Percentiles rank a stretch among this genome's conserved stretches.
phyloP scores from a whole-genome alignment of 345 rosid genomes.

The Gossypium arboreum region DNA sequence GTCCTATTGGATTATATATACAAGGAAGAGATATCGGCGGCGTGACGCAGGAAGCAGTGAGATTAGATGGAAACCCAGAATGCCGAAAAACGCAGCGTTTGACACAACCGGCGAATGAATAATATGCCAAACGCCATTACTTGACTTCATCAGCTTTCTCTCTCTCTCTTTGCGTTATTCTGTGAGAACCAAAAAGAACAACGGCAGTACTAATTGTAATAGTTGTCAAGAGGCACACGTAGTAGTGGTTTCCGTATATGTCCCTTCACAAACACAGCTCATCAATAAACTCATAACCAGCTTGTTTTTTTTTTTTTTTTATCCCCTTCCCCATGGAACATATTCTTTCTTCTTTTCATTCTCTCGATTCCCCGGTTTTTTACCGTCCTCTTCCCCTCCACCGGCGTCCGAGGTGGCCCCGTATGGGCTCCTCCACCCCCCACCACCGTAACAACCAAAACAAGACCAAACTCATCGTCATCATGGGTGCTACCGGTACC shows the following conservation, averaged over 20 bases:
- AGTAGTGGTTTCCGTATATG: background rate
- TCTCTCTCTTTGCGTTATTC: background rate
- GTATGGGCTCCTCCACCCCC: constrained; percentile 19
- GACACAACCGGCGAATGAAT: background rate
- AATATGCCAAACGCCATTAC: constrained; percentile 10
- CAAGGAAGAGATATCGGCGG: background rate
- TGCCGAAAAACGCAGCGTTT: background rate
- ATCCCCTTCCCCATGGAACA: background rate
- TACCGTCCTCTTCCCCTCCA: background rate
- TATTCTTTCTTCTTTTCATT: constrained; percentile 6
- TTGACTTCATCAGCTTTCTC: background rate
- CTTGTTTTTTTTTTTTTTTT: constrained; percentile 1
- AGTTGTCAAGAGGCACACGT: background rate
- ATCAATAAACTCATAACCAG: constrained; percentile 12
- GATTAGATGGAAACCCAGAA: background rate
- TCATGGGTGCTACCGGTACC: constrained; percentile 87
- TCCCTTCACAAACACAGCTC: constrained; percentile 14
- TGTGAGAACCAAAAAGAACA: constrained; percentile 9
- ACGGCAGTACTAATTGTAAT: background rate
- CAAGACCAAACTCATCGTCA: constrained; percentile 61
- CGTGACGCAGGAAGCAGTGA: background rate
- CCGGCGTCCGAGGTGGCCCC: background rate
- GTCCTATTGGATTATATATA: background rate
- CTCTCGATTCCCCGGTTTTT: background rate
- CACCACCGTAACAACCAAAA: constrained; percentile 17